Evolutionary conservation across 768 basidiomycete genomes (phyloP).

Genomic region (Hypholoma sublateritium): DNA sequence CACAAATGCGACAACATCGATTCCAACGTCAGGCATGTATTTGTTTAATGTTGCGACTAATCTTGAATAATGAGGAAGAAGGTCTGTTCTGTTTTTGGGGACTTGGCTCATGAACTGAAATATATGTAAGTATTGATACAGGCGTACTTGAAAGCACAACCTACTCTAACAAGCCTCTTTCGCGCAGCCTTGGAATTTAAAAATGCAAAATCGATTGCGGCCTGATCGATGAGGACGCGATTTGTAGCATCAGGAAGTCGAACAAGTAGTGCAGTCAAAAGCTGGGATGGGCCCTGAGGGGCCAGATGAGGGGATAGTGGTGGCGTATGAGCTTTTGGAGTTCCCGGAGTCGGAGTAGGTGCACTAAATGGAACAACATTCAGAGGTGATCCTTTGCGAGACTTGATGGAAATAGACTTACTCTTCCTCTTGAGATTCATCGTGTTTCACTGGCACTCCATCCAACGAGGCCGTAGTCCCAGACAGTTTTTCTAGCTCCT

Average conservation of each 20-base stretch:
- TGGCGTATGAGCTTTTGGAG: constrained; percentile 62
- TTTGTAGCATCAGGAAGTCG: constrained; percentile 95
- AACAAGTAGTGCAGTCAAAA: constrained; percentile 86
- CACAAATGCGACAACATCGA: constrained; percentile 79
- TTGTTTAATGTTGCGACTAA: constrained; percentile 84
- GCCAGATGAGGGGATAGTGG: constrained; percentile 69
- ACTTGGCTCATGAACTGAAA: constrained; percentile 76
- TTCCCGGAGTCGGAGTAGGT: constrained; percentile 66
- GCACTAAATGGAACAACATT: constrained; percentile 23
- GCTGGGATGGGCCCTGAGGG: constrained; percentile 89
- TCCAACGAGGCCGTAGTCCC: constrained; percentile 17
- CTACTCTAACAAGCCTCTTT: constrained; percentile 85
- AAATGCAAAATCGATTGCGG: constrained; percentile 93
- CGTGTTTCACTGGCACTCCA: constrained; percentile 14
- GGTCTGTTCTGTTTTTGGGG: constrained; percentile 84
- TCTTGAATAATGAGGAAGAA: constrained; percentile 91
- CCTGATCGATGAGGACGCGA: constrained; percentile 85
- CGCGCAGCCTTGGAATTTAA: constrained; percentile 96
- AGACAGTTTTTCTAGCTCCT: constrained; percentile 68
- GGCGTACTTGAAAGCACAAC: constrained; percentile 1
- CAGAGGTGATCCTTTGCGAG: not conserved
- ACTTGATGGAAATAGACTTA: not conserved
- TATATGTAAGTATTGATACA: not conserved
- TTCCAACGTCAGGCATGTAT: constrained; percentile 93
- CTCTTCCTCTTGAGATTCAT: constrained; percentile 43